Evolutionary conservation across 2,329 filamentous ascomycete species (phyloP).

Genomic region (Aspergillus novoparasiticus): DNA sequence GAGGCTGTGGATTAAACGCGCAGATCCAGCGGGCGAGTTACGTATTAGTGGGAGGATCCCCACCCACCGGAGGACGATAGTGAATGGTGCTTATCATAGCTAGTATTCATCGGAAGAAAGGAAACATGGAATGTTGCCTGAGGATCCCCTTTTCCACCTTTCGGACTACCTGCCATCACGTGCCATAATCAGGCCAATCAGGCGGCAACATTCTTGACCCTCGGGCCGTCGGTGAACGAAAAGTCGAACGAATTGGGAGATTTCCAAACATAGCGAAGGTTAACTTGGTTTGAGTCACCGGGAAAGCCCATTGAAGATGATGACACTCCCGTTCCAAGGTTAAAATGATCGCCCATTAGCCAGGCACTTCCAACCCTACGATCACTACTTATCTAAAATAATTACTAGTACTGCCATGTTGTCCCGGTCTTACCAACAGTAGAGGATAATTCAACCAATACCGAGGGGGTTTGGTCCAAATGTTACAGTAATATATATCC

Average conservation of each 20-base stretch:
- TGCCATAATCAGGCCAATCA: neutral
- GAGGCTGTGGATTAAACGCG: neutral
- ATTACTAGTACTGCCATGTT: neutral
- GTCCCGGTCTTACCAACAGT: neutral
- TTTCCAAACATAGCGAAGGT: neutral
- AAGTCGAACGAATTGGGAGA: neutral
- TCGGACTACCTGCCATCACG: neutral
- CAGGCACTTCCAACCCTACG: neutral
- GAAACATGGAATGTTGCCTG: neutral
- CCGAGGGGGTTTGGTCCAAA: neutral
- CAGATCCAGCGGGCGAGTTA: slow-evolving; percentile 2
- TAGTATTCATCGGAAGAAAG: neutral
- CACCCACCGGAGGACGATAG: neutral
- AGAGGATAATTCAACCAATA: neutral
- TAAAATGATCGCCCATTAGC: neutral
- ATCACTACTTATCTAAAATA: neutral
- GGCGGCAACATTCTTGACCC: neutral
- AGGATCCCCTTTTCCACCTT: neutral
- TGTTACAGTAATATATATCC: neutral
- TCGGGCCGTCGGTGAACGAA: neutral
- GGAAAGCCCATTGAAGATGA: neutral
- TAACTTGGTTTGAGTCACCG: neutral
- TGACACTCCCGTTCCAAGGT: neutral
- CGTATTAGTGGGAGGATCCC: neutral
- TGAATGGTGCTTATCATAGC: too few species aligned